Conservation (phyloP, 23 red algal species). For the Gracilaria gracilis region DNA sequence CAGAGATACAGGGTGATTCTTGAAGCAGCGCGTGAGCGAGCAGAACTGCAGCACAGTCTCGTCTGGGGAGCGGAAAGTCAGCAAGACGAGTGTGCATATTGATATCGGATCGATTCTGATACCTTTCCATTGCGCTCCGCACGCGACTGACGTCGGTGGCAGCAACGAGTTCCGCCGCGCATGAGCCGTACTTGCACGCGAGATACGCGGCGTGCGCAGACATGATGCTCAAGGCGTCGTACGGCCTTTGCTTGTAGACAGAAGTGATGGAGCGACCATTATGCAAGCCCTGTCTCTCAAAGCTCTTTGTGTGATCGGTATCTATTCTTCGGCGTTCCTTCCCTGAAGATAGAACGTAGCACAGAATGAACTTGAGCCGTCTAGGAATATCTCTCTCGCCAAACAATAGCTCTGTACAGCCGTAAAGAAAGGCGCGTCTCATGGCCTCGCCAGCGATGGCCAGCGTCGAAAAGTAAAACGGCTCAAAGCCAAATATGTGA, state of each 20-base stretch:
- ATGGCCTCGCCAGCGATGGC: slow-evolving; percentile 49
- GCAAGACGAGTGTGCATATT: slow-evolving; percentile 32
- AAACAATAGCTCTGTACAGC: slow-evolving; percentile 56
- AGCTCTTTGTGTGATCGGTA: slow-evolving; percentile 48
- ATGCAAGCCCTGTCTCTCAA: slow-evolving; percentile 54
- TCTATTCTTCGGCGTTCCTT: slow-evolving; percentile 49
- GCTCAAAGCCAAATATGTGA: slow-evolving; percentile 53
- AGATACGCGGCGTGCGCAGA: slow-evolving; percentile 66
- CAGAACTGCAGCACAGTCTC: slow-evolving; percentile 63
- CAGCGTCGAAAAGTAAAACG: slow-evolving; percentile 66
- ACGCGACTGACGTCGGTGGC: slow-evolving; percentile 61
- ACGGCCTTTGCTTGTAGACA: slow-evolving; percentile 48
- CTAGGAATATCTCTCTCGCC: slow-evolving; percentile 45
- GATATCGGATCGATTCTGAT: slow-evolving; percentile 7
- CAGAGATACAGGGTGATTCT: slow-evolving; percentile 33
- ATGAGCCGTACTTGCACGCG: slow-evolving; percentile 65
- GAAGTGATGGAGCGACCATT: slow-evolving; percentile 55
- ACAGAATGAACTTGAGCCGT: slow-evolving; percentile 68
- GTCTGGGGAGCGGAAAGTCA: slow-evolving; percentile 53
- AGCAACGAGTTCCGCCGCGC: slow-evolving; percentile 56
- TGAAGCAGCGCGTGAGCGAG: slow-evolving; percentile 53
- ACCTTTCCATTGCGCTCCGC: slow-evolving; percentile 59
- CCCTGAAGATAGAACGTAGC: slow-evolving; percentile 61
- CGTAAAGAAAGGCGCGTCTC: slow-evolving; percentile 63
- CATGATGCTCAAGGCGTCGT: slow-evolving; percentile 67